Evolutionary conservation across 805 yeast species (phyloP).

Genomic region (Kazachstania bromeliacearum): DNA sequence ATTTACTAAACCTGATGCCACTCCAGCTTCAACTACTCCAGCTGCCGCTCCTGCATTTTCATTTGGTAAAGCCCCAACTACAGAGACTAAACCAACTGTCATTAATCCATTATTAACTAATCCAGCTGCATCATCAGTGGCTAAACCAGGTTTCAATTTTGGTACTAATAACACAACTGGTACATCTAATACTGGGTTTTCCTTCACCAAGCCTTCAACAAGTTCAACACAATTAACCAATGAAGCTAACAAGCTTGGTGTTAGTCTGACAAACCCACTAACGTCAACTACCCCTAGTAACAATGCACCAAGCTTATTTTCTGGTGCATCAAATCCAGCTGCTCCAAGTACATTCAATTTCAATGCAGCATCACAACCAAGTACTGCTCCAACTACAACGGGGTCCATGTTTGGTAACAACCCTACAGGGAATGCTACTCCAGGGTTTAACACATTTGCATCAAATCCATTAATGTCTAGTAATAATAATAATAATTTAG

Average conservation of each 20-base stretch:
- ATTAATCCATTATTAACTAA: slow-evolving; percentile 4
- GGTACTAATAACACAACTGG: slow-evolving; percentile 1
- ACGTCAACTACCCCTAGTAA: background rate
- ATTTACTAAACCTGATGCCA: slow-evolving; percentile 3
- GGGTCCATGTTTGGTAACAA: slow-evolving; percentile 1
- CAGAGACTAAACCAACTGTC: background rate
- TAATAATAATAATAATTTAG: background rate
- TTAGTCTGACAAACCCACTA: slow-evolving; percentile 5
- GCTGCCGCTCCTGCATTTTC: background rate
- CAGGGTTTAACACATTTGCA: background rate
- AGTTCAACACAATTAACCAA: slow-evolving; percentile 1
- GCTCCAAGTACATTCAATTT: slow-evolving; percentile 3
- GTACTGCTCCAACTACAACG: background rate
- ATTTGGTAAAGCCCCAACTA: background rate
- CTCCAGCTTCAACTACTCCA: background rate
- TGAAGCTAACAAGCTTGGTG: slow-evolving; percentile 4
- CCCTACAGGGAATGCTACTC: background rate
- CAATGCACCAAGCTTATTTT: slow-evolving; percentile 3
- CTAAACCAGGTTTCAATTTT: slow-evolving; percentile 6
- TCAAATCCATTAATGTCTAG: slow-evolving; percentile 2
- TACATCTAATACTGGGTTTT: background rate
- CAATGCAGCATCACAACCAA: background rate
- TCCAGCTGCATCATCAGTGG: background rate
- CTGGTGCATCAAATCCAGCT: slow-evolving; percentile 6
- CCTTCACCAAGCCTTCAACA: slow-evolving; percentile 1